Conservation (phyloP, 2,329 filamentous ascomycete genomes). For the Cordyceps cicadae region DNA sequence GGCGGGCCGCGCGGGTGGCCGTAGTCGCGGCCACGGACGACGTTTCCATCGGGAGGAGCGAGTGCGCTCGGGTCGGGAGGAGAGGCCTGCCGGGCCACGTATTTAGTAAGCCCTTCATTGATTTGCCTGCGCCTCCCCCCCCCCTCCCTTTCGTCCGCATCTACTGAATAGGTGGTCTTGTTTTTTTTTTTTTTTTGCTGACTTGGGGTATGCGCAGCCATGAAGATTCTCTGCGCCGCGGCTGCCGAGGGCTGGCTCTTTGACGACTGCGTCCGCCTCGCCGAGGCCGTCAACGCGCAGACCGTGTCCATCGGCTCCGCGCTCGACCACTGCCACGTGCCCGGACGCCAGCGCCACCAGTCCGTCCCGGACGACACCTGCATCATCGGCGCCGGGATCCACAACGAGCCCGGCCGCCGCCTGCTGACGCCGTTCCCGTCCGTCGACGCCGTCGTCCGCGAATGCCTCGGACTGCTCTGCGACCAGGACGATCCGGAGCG, state of each 20-base stretch:
- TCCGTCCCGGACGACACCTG: constrained; percentile 39
- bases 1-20: constrained; percentile 54
- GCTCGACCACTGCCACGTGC: constrained; percentile 53
- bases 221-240: constrained; percentile 49
- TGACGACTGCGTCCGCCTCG: constrained; percentile 42
- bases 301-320: constrained; percentile 51
- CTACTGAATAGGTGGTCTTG: too few relatives aligned
- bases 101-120: constrained; percentile 37
- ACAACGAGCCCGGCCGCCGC: constrained; percentile 56
- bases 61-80: constrained; percentile 51
- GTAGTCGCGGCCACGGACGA: constrained; percentile 36
- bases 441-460: constrained; percentile 40
- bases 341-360: constrained; percentile 42
- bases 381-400: constrained; percentile 58
- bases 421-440: constrained; percentile 46
- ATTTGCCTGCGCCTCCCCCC: too few relatives aligned
- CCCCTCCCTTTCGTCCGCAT: too few relatives aligned
- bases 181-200: too few relatives aligned
- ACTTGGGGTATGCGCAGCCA: constrained; percentile 30
- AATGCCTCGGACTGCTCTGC: constrained; percentile 52
- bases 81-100: constrained; percentile 55
- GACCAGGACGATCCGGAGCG: constrained; percentile 45
- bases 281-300: constrained; percentile 39
- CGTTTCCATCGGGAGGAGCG: constrained; percentile 26
- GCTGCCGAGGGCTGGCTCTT: constrained; percentile 37